Percentiles rank a stretch among this genome's conserved stretches.
These are phyloP conservation scores for Candida sanyaensis DNA, from an alignment of 1,139 yeast species.

Conservation along the genomic window DNA sequence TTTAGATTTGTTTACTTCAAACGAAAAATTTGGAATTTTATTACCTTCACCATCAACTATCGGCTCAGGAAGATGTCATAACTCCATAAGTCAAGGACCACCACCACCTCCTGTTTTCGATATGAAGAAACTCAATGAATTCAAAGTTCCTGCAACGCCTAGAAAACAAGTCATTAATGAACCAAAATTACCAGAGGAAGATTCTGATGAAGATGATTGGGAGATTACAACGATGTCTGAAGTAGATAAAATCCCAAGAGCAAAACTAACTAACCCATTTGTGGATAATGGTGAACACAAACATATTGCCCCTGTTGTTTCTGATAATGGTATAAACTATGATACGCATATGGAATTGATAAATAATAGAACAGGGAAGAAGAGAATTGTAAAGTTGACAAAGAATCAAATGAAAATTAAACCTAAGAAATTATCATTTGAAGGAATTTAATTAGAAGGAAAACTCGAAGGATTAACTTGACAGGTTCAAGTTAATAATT, in stretches of 20 bases:
- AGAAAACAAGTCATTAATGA: constrained; percentile 31
- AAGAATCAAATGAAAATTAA: constrained; percentile 37
- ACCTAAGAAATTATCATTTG: constrained; percentile 36
- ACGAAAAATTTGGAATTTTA: constrained; percentile 27
- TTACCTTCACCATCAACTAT: constrained; percentile 46
- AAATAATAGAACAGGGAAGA: constrained; percentile 41
- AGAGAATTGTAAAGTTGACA: constrained; percentile 33
- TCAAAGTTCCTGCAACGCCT: constrained; percentile 31
- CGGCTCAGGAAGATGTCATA: constrained; percentile 35
- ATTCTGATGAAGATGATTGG: constrained; percentile 35
- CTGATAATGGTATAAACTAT: constrained; percentile 23
- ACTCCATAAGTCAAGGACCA: neutral
- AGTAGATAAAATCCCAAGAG: constrained; percentile 10
- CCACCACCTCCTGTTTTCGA: constrained; percentile 11
- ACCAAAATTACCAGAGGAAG: constrained; percentile 23
- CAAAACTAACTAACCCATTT: constrained; percentile 14
- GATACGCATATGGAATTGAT: constrained; percentile 42
- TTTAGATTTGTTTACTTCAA: constrained; percentile 5
- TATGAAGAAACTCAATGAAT: constrained; percentile 13
- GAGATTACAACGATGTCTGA: constrained; percentile 10
- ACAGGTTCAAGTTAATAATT: constrained; percentile 2
- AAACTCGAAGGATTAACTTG: neutral
- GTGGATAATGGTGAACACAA: constrained; percentile 8
- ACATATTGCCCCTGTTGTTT: neutral
- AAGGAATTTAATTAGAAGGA: constrained; percentile 1